Evolutionary conservation across 768 basidiomycete genomes (phyloP).

Genomic region (Mycena crocata): DNA sequence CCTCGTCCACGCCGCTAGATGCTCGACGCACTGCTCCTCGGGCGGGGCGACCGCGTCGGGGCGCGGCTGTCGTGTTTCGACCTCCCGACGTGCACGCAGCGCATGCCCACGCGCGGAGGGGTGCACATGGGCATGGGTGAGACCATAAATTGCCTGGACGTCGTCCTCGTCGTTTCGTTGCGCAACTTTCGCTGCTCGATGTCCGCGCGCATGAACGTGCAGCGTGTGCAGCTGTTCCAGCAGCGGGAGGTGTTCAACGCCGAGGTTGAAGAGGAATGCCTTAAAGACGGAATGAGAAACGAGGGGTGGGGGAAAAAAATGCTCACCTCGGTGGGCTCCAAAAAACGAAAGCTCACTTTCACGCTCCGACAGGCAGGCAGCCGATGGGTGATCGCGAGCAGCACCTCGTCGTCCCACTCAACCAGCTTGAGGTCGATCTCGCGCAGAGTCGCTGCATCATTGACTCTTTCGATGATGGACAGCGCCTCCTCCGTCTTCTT

Average conservation of each 20-base stretch:
- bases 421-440: background rate
- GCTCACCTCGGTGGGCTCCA: background rate
- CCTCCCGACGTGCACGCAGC: too few relatives aligned
- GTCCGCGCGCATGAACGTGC: background rate
- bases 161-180: too few relatives aligned
- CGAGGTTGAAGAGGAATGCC: conserved; percentile 5
- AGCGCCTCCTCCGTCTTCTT: too few relatives aligned
- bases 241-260: background rate
- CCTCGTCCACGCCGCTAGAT: too few relatives aligned
- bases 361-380: background rate
- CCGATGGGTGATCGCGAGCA: background rate
- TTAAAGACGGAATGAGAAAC: background rate
- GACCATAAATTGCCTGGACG: too few relatives aligned
- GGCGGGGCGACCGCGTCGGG: too few relatives aligned
- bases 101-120: too few relatives aligned
- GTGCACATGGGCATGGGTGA: too few relatives aligned
- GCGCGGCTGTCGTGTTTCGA: too few relatives aligned
- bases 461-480: background rate
- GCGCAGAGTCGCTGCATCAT: background rate
- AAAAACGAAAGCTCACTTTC: background rate
- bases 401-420: conserved; percentile 12
- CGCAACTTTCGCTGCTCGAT: too few relatives aligned
- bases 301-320: background rate
- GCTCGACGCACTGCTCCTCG: too few relatives aligned
- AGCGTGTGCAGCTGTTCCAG: background rate